Evolutionary conservation across 768 basidiomycete species (phyloP), one percentile per base, ranked within the genome.

Genomic region (Gymnopilus junonius): DNA sequence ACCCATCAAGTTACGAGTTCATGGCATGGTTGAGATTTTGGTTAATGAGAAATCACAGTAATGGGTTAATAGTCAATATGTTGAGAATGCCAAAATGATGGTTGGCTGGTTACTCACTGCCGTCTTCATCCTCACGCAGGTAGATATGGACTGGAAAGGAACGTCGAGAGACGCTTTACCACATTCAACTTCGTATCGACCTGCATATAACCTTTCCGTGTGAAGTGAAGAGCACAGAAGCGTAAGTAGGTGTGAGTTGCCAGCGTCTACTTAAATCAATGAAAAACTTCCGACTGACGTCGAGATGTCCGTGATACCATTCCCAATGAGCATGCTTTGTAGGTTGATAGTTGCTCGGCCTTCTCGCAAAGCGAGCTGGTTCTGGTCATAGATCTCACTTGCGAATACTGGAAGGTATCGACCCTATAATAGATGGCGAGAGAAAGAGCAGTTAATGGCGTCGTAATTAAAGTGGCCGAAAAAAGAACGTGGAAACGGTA

Each of bases 381-480:
- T 93, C 64, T 88, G 83, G 70, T 93, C 92, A 59, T 85, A 82
- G 63, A 93, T 88, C 59, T 92, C 89, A 55, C 89, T 86, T 2
- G 91, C 92, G 62, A 93, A 93, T 1, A 89, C 82, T 10, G 88
- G 89, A 4, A 90, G 77, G 70, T 90, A 89, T n/a, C 85, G 85
- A 12, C 88, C 88, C 89, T 89, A 62, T 34, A 21, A 45, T 31
- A 25, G 25, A 53, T 34, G 17, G 15, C 17, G 48, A 50, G 48
- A 12, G 7, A 29, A 29, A 32, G 48, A n/a, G 27, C 27, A 23
- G 48, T 12, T 10, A 10, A 17, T 6, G 48, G 4, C 32, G 48
- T 40, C 34, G 40, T 29, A 27, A 48, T 8, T 51, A 27, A 2
- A 31, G 8, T 12, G 35, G 31, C 17, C 35, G 25, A 48, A 35